phyloP scores from a whole-genome alignment of 73 alveolate genomes.

The Paramecium tetraurelia region DNA sequence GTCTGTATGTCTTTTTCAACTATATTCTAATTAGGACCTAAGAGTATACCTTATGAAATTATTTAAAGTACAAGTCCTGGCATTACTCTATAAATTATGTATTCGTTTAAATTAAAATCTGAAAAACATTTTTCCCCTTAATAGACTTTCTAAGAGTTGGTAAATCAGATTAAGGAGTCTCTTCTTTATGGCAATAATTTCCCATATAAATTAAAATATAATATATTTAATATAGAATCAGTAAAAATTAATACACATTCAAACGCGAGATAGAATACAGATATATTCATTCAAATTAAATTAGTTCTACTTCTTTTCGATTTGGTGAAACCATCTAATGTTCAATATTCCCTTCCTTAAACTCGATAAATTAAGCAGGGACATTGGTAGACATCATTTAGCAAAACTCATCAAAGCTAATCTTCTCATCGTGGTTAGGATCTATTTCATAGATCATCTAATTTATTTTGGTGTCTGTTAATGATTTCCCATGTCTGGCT shows the following conservation, averaged over 20 bases:
- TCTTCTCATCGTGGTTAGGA: constrained; percentile 61
- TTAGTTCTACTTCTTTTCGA: background rate
- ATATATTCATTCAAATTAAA: background rate
- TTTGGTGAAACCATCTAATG: background rate
- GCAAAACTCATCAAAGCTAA: constrained; percentile 61
- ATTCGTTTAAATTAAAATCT: background rate
- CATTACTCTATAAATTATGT: background rate
- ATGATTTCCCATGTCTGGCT: constrained; percentile 46
- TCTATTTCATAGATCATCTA: constrained; percentile 43
- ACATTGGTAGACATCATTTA: constrained; percentile 17
- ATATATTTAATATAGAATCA: background rate
- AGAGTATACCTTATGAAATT: background rate
- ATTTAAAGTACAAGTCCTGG: background rate
- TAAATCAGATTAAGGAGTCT: background rate
- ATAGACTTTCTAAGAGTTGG: background rate
- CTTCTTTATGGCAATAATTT: background rate
- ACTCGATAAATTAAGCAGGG: background rate
- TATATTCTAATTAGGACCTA: background rate
- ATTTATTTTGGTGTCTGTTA: constrained; percentile 28
- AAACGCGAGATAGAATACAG: background rate
- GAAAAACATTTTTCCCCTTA: background rate
- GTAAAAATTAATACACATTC: background rate
- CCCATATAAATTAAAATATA: background rate
- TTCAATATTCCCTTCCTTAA: background rate
- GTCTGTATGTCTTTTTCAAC: background rate